Evolutionary conservation across 441 rosid species (phyloP), one percentile per base, ranked within the genome.

Genomic region (Dalechampia spathulata): DNA sequence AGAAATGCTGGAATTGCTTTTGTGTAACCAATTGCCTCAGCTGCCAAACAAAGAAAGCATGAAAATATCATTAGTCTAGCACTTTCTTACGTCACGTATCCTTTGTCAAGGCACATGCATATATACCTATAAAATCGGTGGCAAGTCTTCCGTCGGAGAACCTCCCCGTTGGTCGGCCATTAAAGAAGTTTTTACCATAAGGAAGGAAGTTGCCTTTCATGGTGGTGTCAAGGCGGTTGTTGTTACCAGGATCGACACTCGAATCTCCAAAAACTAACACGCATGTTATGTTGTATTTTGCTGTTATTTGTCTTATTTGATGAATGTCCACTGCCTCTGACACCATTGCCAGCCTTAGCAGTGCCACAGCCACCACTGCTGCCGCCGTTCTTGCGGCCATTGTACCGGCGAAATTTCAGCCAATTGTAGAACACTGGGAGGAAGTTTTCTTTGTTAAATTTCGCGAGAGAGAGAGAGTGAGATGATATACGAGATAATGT

Each of bases 201-300:
- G 97, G 97, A 26, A 62, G 80, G 62, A 80, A 87, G 57, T 90
- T 82, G 21, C 86, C 74, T 69, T 80, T 90, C 70, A 75, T 28
- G 3, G 64, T 5, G 15, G 95, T 90, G 0, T 60, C 46, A 9
- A 87, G 79, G 39, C 57, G 64, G 68, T 90, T 82, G 74, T 90
- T 90, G 42, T 85, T 90, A 0, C 98, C 98, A 0, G 94, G 76
- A 72, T 90, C 98, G 7, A 87, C 94, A 62, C 90, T 85, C 3
- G 90, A 90, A 68, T 90, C 98, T 32, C 96, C 98, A 38, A 90
- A 90, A 20, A 83, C 94, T 51, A 90, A 11, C 2, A 90, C 68
- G 0, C 80, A 78, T 4, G 85, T 74, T 21, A 87, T 67, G 28
- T 90, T 86, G 70, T 77, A 38, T 52, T 66, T 71, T 0, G 76